Conservation (phyloP, 345 rosid genomes). For the Camelina hispida region DNA sequence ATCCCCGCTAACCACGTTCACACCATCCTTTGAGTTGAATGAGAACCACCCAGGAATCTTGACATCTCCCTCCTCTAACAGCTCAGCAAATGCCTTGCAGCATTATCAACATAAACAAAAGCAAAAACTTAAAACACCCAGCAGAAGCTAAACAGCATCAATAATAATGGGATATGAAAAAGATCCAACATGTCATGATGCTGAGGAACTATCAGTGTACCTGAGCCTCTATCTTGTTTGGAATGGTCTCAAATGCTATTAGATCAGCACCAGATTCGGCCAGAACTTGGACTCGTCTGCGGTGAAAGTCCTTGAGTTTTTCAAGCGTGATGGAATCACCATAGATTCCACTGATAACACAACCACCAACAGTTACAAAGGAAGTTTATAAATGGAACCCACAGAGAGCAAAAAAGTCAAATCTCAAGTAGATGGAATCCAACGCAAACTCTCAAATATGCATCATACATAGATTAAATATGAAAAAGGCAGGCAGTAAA, state of each 20-base stretch:
- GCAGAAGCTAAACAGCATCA: constrained; percentile 5
- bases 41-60: constrained; percentile 80
- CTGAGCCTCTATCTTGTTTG: constrained; percentile 89
- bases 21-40: constrained; percentile 78
- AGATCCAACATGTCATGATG: background rate
- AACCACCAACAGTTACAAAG: constrained; percentile 13
- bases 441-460: background rate
- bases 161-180: too few species aligned
- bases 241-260: constrained; percentile 84
- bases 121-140: constrained; percentile 22
- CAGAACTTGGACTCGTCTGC: constrained; percentile 70
- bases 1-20: constrained; percentile 79
- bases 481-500: too few species aligned
- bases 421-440: too few species aligned
- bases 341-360: constrained; percentile 60
- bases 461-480: too few species aligned
- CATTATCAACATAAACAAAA: constrained; percentile 12
- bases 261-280: constrained; percentile 74
- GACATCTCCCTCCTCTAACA: constrained; percentile 65
- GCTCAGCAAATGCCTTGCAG: constrained; percentile 68
- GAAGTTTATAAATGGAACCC: constrained; percentile 8
- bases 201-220: constrained; percentile 37
- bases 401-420: constrained; percentile 3
- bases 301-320: constrained; percentile 71
- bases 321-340: constrained; percentile 64